Percentiles rank a stretch among this genome's conserved stretches.
Evolutionary conservation across 2,329 filamentous ascomycete genomes (phyloP).

Genomic region (Trichocomaceae sp.): DNA sequence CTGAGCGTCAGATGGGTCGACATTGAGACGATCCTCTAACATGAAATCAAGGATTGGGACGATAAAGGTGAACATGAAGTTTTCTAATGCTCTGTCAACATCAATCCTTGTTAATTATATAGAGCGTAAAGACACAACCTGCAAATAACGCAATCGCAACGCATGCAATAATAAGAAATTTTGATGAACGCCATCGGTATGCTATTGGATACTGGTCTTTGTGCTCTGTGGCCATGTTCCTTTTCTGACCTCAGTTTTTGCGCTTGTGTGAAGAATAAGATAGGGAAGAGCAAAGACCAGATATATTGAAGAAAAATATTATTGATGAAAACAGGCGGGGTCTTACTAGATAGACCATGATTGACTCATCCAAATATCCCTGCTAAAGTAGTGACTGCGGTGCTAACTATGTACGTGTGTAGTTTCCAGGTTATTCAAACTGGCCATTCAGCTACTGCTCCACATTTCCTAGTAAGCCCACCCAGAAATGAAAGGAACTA

Average conservation of each 20-base stretch:
- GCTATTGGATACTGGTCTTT: background rate
- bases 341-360: too few relatives aligned
- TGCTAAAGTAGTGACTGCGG: too few relatives aligned
- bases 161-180: constrained; percentile 7
- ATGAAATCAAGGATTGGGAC: constrained; percentile 27
- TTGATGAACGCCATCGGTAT: constrained; percentile 9
- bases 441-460: too few relatives aligned
- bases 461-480: too few relatives aligned
- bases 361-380: too few relatives aligned
- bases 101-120: background rate
- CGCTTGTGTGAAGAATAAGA: background rate
- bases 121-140: background rate
- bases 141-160: constrained; percentile 9
- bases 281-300: background rate
- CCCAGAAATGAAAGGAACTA: too few relatives aligned
- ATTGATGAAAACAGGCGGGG: too few relatives aligned
- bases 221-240: background rate
- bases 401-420: too few relatives aligned
- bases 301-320: background rate
- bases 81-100: constrained; percentile 18
- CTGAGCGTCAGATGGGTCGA: constrained; percentile 21
- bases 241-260: background rate
- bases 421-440: too few relatives aligned
- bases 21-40: constrained; percentile 21
- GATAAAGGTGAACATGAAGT: constrained; percentile 26